Evolutionary conservation across 345 rosid genomes (phyloP), one percentile per base, ranked within the genome.

Genomic region (Hibiscus mutabilis): DNA sequence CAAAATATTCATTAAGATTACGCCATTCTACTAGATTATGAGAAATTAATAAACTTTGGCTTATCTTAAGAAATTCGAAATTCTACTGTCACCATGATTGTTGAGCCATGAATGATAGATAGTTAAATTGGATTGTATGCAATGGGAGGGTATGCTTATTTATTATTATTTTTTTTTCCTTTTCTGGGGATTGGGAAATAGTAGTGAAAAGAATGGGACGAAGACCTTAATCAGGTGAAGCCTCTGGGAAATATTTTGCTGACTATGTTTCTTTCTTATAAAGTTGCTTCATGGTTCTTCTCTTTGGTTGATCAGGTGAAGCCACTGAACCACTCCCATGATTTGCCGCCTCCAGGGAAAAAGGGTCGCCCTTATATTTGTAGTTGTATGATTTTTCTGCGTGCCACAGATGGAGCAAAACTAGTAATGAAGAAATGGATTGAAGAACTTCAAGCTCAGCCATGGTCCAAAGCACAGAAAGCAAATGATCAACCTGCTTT

Each of bases 381-480:
- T 68, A 92, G 99, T 80, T 95, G 98, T 84, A 90, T 92, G 97
- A 90, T 95, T 82, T 95, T 82, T 78, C 69, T 95, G 79, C 94
- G 83, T 25, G 87, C 96, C 58, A 92, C 97, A 1, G 76, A 53
- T 74, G 97, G 90, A 57, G 99, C 97, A 29, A 92, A 92, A 77
- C 80, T 95, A 53, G 91, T 95, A n/a, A 82, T 95, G 98, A 89
- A 83, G 83, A 84, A 86, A 78, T 92, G 99, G 99, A 89, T 92
- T 29, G 89, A 92, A 78, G 98, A 95, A 78, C 88, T 95, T 73
- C 76, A 83, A 53, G 90, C 65, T 57, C 86, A 91, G 76, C 94
- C 98, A 68, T 90, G 98, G 98, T 86, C 96, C 68, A 86, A 66
- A 81, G 84, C 80, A 25, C 85, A 89, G 86, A 92, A 95, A 78